phyloP scores from a whole-genome alignment of 2,329 filamentous ascomycete genomes.

The Scopulariopsis brevicaulis region DNA sequence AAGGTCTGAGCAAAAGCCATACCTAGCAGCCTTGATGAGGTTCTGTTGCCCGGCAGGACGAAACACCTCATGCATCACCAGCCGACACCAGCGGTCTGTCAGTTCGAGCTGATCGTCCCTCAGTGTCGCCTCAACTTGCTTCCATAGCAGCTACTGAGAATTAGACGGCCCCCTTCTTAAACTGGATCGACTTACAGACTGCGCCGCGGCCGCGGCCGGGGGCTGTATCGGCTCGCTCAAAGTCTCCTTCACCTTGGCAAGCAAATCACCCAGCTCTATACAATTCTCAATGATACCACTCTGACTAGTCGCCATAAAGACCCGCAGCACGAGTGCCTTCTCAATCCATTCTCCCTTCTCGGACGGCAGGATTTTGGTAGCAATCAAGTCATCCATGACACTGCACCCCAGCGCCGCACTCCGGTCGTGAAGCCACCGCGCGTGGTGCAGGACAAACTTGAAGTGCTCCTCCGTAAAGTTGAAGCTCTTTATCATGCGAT shows the following conservation, averaged over 20 bases:
- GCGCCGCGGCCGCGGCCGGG: conserved; percentile 53
- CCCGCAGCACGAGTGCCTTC: conserved; percentile 52
- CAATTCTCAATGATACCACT: conserved; percentile 9
- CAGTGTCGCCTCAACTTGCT: conserved; percentile 52
- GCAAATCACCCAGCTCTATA: conserved; percentile 4
- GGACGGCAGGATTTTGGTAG: conserved; percentile 37
- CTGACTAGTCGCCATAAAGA: conserved; percentile 51
- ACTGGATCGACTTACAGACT: conserved; percentile 43
- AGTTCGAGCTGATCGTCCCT: conserved; percentile 36
- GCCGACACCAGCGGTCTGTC: conserved; percentile 59
- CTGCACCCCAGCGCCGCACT: conserved; percentile 33
- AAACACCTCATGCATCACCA: conserved; percentile 59
- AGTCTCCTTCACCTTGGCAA: conserved; percentile 26
- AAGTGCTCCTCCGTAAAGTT: conserved; percentile 53
- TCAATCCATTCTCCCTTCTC: conserved; percentile 52
- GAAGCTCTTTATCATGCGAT: conserved; percentile 47
- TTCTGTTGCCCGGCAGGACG: conserved; percentile 53
- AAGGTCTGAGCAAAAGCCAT: background rate
- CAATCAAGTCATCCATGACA: conserved; percentile 53
- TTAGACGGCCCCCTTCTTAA: conserved; percentile 2
- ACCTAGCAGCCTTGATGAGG: conserved; percentile 58
- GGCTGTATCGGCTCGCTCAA: conserved; percentile 37
- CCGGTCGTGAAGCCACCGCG: conserved; percentile 50
- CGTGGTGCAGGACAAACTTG: conserved; percentile 53
- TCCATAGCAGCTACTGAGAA: conserved; percentile 62